phyloP scores from a whole-genome alignment of 129 eudicot genomes.

The Flaveria sonorensis region DNA sequence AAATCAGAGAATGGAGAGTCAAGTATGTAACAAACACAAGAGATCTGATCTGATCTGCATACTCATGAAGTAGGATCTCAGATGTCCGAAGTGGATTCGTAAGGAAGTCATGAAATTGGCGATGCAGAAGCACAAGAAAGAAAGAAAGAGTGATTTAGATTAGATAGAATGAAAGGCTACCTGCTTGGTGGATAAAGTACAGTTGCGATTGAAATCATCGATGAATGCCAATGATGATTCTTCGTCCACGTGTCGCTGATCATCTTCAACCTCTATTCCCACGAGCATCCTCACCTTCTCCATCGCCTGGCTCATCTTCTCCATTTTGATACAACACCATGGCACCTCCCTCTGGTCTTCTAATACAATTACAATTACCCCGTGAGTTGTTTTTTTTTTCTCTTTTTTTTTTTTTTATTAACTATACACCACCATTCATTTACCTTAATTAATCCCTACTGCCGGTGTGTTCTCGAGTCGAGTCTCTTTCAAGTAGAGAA shows the following conservation, averaged over 20 bases:
- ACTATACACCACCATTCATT: too few relatives aligned
- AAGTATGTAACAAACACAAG: background rate
- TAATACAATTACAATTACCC: too few relatives aligned
- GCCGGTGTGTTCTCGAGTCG: too few relatives aligned
- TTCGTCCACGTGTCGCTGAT: constrained; percentile 47
- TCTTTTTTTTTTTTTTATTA: too few relatives aligned
- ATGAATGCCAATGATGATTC: constrained; percentile 71
- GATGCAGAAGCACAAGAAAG: constrained; percentile 3
- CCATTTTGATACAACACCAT: constrained; percentile 41
- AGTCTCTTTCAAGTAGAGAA: too few relatives aligned
- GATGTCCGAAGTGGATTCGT: background rate
- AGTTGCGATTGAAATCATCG: constrained; percentile 88
- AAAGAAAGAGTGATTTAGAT: background rate
- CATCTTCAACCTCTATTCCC: constrained; percentile 91
- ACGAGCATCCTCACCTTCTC: constrained; percentile 90
- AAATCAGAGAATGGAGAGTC: too few relatives aligned
- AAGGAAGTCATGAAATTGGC: too few relatives aligned
- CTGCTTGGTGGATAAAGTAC: constrained; percentile 89
- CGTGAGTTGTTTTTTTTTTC: too few relatives aligned
- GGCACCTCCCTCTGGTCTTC: too few relatives aligned
- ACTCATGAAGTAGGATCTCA: background rate
- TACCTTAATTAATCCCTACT: too few relatives aligned
- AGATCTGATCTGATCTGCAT: background rate
- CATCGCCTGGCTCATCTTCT: constrained; percentile 80
- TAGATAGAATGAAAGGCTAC: constrained; percentile 26